Base-by-base conservation (phyloP, 2,329 filamentous ascomycete species). In the Exophiala lecanii-corni region DNA sequence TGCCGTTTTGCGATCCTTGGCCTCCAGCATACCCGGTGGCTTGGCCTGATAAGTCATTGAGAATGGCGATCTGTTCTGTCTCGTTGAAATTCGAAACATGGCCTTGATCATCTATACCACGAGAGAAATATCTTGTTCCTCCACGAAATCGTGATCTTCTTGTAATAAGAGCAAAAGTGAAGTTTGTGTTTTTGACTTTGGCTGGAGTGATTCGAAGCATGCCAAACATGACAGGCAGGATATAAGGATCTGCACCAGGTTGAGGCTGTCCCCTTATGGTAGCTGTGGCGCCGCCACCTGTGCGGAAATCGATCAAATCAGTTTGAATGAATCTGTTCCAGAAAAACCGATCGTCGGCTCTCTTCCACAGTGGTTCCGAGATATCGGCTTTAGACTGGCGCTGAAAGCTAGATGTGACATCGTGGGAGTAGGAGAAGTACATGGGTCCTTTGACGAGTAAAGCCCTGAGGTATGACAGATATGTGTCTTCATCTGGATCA, bases 81-180 rank as follows among this genome's bases (percentile, higher is more conserved):
- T 98, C 92, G 62, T 98, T 98, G 75, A 91, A 98, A 64, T 98
- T 98, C 54, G 92, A 88, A n/a, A 92, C 92, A 62, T 97, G 81
- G 17, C 92, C 92, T 49, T 92, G 75, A 53, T 95, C 89, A 60
- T 98, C 91, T 35, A 97, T 80, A 39, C 92, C 92, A 53, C 92
- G 82, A 2, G 92, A 94, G 62, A 98, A 92, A 68, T 96, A 97
- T 61, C 94, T 76, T 12, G 92, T 97, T 33, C 92, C 92, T 25
- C 83, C 89, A 50, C 91, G 80, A 65, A 92, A 82, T 55, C 94
- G 79, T 16, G 89, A 95, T 56, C 92, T 80, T 50, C 92, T 78
- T 18, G 91, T 94, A 57, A 97, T 91, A 38, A 98, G 76, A 26
- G 82, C 79, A 55, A 97, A 80, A 15, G 89, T 95, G 50, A 98